Evolutionary conservation across 2,329 filamentous ascomycete genomes (phyloP), one percentile per base, ranked within the genome.

Genomic region (Coniochaeta sp.): DNA sequence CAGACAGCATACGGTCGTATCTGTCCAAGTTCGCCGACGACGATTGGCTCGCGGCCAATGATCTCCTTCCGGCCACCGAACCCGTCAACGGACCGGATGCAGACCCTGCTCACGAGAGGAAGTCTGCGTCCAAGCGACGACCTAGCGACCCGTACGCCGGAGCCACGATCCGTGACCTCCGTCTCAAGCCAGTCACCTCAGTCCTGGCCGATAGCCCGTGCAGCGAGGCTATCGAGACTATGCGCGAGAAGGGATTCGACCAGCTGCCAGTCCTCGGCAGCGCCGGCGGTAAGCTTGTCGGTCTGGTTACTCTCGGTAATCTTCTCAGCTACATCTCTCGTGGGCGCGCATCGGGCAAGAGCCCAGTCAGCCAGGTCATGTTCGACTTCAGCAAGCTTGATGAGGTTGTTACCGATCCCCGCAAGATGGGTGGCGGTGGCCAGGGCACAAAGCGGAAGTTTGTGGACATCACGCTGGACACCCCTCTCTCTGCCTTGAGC

Each of bases 21-120:
- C 86, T 99, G 28, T 93, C 89, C 78, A 99, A 99, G 84, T 99
- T 99, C 72, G 92, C 92, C 66, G 95, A 99, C 72, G 96, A 99
- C 72, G 95, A 98, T 79, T 99, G 95, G 96, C 87, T 99, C 60
- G 93, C 92, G 14, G 95, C 95, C 64, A 99, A 99, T 77, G 89
- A 93, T 72, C 90, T 99, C 26, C 83, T 98, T 28, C 85, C 90
- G n/a, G 68, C 70, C 33, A 62, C 90, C 22, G 67, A 71, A 36
- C 61, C 68, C 16, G 72, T 76, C 64, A 74, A 76, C 63, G 77
- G 75, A 17, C 43, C 81, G 77, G 64, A 85, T 79, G 58, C 83
- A 77, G 63, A 73, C 63, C 67, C 71, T 64, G 71, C 75, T 54
- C 68, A 73, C 17, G 68, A 69, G 56, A 64, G 68, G 28, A 69